These are phyloP conservation scores for Xanthoconium stramineum DNA, from an alignment of 768 basidiomycete genomes.

Conservation along the genomic window DNA sequence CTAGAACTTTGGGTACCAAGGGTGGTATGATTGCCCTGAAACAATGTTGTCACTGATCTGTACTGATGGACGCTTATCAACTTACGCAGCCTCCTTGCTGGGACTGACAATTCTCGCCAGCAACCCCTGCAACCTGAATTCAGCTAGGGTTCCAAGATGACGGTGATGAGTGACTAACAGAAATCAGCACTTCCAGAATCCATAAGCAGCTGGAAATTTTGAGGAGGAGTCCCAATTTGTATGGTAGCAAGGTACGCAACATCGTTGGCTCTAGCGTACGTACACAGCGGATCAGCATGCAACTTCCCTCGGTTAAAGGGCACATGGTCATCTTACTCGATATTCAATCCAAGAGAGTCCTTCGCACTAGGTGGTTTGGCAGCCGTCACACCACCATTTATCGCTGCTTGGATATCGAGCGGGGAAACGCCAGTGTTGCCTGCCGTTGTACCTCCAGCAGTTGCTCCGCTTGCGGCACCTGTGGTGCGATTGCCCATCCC, in stretches of 20 bases:
- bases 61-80: not conserved
- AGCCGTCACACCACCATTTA: slow-evolving; percentile 38
- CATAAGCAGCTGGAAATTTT: slow-evolving; percentile 56
- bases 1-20: slow-evolving; percentile 61
- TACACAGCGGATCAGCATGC: slow-evolving; percentile 1
- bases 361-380: slow-evolving; percentile 40
- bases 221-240: slow-evolving; percentile 65
- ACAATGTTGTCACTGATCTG: slow-evolving; percentile 19
- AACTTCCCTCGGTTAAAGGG: not conserved
- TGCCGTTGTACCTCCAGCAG: slow-evolving; percentile 1
- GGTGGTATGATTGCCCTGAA: slow-evolving; percentile 61
- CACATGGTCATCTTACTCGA: slow-evolving; percentile 47
- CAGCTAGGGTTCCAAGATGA: not conserved
- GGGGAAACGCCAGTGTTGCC: slow-evolving; percentile 33
- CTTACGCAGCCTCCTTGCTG: slow-evolving; percentile 41
- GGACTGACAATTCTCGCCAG: slow-evolving; percentile 50
- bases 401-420: slow-evolving; percentile 36
- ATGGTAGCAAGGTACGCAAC: slow-evolving; percentile 57
- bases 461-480: slow-evolving; percentile 6
- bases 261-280: slow-evolving; percentile 41
- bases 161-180: slow-evolving; percentile 31
- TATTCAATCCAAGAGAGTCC: slow-evolving; percentile 65
- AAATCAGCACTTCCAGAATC: slow-evolving; percentile 70
- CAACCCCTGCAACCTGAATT: slow-evolving; percentile 39
- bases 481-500: slow-evolving; percentile 4